Base-by-base conservation (phyloP, 495 filamentous ascomycete species). In the Cetradonia linearis region DNA sequence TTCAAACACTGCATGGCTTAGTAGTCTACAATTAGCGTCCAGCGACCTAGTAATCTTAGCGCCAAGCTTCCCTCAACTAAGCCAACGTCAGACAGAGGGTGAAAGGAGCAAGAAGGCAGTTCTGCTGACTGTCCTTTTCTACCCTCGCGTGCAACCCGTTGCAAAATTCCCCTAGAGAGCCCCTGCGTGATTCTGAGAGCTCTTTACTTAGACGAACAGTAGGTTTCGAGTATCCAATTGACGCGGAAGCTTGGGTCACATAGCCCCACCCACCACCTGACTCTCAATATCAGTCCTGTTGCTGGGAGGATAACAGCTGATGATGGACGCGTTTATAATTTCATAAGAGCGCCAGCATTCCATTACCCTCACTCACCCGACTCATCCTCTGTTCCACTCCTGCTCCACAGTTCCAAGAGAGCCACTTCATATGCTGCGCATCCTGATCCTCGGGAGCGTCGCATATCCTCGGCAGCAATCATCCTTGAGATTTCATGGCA, bases 311-410 rank as follows among this genome's bases (percentile, higher is more conserved):
- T 28, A 52, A 42, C 47, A 60, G 58, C 48, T 52, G 58, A 60
- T 37, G 18, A 60, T 60, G 58, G 58, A 60, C 33, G 34, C 34
- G 28, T 42, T 44, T 18, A 23, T 36, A 10, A 42, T 16, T 7
- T 38, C 58, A 60, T 60, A 53, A 60, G 36, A 37, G 20, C 36
- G n/a, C 58, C 50, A 38, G 48, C 40, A 60, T 14, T 20, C 30
- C 23, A 28, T 40, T 50, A 18, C 33, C 9, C 37, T 30, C 33
- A 6, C 23, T 31, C 48, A 23, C 10, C 8, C 16, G 47, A 14
- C 18, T 20, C n/a, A 1, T 7, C 8, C 3, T 13, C 18, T 33
- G 36, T 20, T 53, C 20, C 18, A 27, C 2, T 40, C 38, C 23
- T 9, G 8, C 25, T 23, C 30, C 27, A n/a, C 18, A 11, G 16